A percentile compares a stretch with the other conserved stretches of the same genome.
Conservation (phyloP, 1,139 yeast species). For the Schwanniomyces etchellsii region DNA sequence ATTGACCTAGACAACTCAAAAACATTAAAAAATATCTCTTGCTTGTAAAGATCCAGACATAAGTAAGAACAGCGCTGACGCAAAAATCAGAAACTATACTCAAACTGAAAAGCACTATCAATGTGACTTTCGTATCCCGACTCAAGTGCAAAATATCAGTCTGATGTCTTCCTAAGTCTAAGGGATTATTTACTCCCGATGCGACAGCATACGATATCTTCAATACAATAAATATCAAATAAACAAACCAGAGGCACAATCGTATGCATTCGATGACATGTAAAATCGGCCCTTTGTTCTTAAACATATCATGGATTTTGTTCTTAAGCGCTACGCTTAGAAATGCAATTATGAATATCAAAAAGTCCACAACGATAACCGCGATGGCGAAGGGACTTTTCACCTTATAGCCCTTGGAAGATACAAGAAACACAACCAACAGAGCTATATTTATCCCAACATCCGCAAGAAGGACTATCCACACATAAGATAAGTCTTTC, state of each 20-base stretch:
- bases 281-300: not conserved
- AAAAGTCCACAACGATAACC: not conserved
- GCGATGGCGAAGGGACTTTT: not conserved
- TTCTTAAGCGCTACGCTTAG: not conserved
- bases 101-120: constrained; percentile 1
- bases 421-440: not conserved
- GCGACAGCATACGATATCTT: not conserved
- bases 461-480: not conserved
- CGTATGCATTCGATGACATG: not conserved
- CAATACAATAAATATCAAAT: not conserved
- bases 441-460: not conserved
- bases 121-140: not conserved
- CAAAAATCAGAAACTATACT: constrained; percentile 10
- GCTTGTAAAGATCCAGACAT: constrained; percentile 6
- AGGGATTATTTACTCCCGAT: not conserved
- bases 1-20: constrained; percentile 9
- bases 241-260: not conserved
- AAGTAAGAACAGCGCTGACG: constrained; percentile 12
- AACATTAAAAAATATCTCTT: constrained; percentile 10
- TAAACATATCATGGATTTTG: not conserved
- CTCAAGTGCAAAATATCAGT: not conserved
- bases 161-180: not conserved
- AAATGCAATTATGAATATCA: not conserved
- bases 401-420: not conserved
- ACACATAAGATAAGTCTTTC: too few species aligned